A percentile compares a stretch with the other conserved stretches of the same genome.
Evolutionary conservation across 495 filamentous ascomycete genomes (phyloP).

Genomic region (Penicillium herquei): DNA sequence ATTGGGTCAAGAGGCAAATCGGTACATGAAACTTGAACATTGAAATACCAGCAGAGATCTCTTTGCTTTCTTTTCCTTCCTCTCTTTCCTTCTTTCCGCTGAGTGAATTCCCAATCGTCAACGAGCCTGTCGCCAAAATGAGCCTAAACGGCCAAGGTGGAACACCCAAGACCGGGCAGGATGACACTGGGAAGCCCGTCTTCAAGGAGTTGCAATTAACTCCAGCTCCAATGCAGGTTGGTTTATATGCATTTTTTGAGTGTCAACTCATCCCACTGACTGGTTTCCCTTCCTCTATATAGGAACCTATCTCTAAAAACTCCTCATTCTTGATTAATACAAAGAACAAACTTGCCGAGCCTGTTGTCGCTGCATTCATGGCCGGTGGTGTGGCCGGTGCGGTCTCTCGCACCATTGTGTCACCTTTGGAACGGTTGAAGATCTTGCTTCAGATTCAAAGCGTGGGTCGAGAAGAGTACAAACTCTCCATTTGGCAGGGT

Average conservation of each 20-base stretch:
- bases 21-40: no score
- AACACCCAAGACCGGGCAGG: conserved; percentile 19
- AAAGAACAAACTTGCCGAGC: conserved; percentile 49
- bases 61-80: no score
- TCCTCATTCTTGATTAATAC: conserved; percentile 18
- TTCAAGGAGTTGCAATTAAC: conserved; percentile 20
- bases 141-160: conserved; percentile 38
- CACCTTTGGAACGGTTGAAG: conserved; percentile 91
- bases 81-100: not conserved
- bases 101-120: not conserved
- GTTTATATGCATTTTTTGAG: not conserved
- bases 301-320: conserved; percentile 9
- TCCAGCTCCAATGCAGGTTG: conserved; percentile 27
- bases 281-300: not conserved
- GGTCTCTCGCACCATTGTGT: conserved; percentile 95
- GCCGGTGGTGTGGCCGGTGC: conserved; percentile 96
- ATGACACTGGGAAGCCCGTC: conserved; percentile 14
- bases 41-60: no score
- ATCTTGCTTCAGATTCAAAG: conserved; percentile 97
- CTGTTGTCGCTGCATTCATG: conserved; percentile 86
- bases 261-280: not conserved
- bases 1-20: no score
- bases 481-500: conserved; percentile 82
- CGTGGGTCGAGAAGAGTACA: conserved; percentile 86
- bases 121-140: conserved; percentile 29